phyloP scores from a whole-genome alignment of 352 stramenopile species.

The Globisporangium spinosum region DNA sequence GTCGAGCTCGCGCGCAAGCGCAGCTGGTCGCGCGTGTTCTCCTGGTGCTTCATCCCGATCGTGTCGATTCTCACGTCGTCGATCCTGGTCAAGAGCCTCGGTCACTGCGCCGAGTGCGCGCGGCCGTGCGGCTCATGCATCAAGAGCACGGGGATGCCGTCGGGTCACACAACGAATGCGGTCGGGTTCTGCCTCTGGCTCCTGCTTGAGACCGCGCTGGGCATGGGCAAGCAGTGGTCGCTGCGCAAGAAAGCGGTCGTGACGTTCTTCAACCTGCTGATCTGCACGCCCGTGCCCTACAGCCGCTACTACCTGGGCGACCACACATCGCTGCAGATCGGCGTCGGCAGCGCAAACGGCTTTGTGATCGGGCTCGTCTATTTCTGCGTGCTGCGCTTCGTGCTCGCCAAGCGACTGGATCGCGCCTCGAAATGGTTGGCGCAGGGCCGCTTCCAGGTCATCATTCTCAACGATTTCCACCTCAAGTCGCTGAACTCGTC shows the following conservation, averaged over 20 bases:
- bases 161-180: slow-evolving; percentile 49
- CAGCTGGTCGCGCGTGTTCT: slow-evolving; percentile 44
- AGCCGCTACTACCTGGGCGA: slow-evolving; percentile 58
- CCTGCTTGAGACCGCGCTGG: slow-evolving; percentile 38
- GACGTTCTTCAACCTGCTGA: slow-evolving; percentile 16
- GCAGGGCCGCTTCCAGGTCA: neutral
- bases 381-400: slow-evolving; percentile 40
- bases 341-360: slow-evolving; percentile 36
- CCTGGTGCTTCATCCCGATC: slow-evolving; percentile 48
- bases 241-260: slow-evolving; percentile 14
- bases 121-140: slow-evolving; percentile 50
- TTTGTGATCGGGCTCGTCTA: slow-evolving; percentile 39
- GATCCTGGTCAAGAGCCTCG: slow-evolving; percentile 38
- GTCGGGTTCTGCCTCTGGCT: slow-evolving; percentile 50
- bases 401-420: slow-evolving; percentile 22
- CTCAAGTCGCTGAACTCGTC: neutral
- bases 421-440: slow-evolving; percentile 9
- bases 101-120: slow-evolving; percentile 40
- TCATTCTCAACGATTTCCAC: neutral
- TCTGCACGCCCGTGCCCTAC: slow-evolving; percentile 52
- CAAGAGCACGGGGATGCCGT: slow-evolving; percentile 47
- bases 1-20: slow-evolving; percentile 36
- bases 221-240: slow-evolving; percentile 29
- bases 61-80: slow-evolving; percentile 35
- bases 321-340: slow-evolving; percentile 50